Percentiles rank a stretch among this genome's conserved stretches.
phyloP scores from a whole-genome alignment of 2,329 filamentous ascomycete species.

The Sporothrix brunneoviolacea region DNA sequence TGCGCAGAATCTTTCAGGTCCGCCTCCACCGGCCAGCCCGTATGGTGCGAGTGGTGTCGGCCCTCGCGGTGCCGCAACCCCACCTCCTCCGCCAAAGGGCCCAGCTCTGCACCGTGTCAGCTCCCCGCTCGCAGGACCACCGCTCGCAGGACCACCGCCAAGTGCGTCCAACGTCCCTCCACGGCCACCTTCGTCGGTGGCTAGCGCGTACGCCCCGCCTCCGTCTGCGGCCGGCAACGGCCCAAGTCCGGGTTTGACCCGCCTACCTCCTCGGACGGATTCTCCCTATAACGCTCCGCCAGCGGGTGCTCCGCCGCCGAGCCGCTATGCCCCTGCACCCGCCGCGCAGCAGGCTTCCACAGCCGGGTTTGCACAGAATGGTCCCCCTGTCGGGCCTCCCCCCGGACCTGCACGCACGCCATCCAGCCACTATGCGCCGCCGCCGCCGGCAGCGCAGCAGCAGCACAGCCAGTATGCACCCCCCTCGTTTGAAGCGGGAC shows the following conservation, averaged over 20 bases:
- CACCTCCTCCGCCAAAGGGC: conserved; percentile 77
- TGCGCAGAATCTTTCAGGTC: conserved; percentile 45
- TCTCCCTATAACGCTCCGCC: conserved; percentile 85
- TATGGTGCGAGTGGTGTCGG: conserved; percentile 50
- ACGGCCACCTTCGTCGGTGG: conserved; percentile 47
- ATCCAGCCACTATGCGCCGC: conserved; percentile 41
- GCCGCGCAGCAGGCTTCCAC: conserved; percentile 37
- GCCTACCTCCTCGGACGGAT: conserved; percentile 63
- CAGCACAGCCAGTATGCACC: conserved; percentile 51
- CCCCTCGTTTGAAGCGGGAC: conserved; percentile 40
- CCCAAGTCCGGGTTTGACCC: conserved; percentile 30
- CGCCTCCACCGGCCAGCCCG: conserved; percentile 52
- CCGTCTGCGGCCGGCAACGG: conserved; percentile 30
- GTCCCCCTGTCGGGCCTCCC: conserved; percentile 24
- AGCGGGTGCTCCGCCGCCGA: conserved; percentile 59
- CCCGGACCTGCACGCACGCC: conserved; percentile 42
- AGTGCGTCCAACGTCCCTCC: conserved; percentile 39
- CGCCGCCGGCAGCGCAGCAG: no score
- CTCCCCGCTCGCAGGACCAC: conserved; percentile 64
- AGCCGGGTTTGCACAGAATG: conserved; percentile 25
- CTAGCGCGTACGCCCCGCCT: conserved; percentile 60
- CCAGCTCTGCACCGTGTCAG: conserved; percentile 61
- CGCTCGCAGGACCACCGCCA: conserved; percentile 53
- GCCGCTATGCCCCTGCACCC: conserved; percentile 67
- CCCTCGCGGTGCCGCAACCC: conserved; percentile 58